Conservation (phyloP, 2,329 filamentous ascomycete genomes). For the Aspergillus novoparasiticus region DNA sequence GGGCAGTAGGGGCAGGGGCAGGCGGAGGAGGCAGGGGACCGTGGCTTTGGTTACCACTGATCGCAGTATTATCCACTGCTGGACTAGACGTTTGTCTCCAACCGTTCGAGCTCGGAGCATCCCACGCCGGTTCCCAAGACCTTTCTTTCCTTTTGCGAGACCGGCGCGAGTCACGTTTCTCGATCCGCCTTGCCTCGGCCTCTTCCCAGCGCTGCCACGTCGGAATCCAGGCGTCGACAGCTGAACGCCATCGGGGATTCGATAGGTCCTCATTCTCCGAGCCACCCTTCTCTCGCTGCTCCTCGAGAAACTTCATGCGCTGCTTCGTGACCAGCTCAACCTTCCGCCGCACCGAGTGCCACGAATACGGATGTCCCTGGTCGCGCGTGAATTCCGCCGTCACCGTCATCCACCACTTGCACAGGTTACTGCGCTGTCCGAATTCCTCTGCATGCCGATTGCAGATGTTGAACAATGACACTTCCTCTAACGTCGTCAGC, state of each 20-base stretch:
- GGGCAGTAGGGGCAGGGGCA: constrained; percentile 9
- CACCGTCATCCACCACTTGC: constrained; percentile 46
- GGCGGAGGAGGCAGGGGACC: not conserved
- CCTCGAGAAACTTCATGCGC: constrained; percentile 42
- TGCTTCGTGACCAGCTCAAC: constrained; percentile 45
- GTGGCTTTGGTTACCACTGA: not conserved
- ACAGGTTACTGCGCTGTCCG: constrained; percentile 44
- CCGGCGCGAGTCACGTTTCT: constrained; percentile 40
- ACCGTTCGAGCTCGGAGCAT: constrained; percentile 12
- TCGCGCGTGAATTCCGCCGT: constrained; percentile 41
- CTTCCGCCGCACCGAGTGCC: constrained; percentile 47
- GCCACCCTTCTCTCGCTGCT: constrained; percentile 32
- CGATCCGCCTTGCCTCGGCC: constrained; percentile 39
- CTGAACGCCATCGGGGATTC: constrained; percentile 42
- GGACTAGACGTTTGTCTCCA: constrained; percentile 10
- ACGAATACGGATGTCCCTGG: constrained; percentile 44
- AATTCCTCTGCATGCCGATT: constrained; percentile 41
- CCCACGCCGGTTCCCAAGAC: constrained; percentile 16
- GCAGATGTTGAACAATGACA: constrained; percentile 44
- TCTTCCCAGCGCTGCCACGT: constrained; percentile 44
- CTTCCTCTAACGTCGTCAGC: constrained; percentile 44
- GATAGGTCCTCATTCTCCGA: constrained; percentile 32
- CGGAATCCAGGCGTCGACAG: constrained; percentile 45
- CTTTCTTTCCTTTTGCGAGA: constrained; percentile 31
- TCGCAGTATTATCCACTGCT: not conserved